These are phyloP conservation scores for Suillus variegatus DNA, from an alignment of 768 basidiomycete species.

Conservation along the genomic window DNA sequence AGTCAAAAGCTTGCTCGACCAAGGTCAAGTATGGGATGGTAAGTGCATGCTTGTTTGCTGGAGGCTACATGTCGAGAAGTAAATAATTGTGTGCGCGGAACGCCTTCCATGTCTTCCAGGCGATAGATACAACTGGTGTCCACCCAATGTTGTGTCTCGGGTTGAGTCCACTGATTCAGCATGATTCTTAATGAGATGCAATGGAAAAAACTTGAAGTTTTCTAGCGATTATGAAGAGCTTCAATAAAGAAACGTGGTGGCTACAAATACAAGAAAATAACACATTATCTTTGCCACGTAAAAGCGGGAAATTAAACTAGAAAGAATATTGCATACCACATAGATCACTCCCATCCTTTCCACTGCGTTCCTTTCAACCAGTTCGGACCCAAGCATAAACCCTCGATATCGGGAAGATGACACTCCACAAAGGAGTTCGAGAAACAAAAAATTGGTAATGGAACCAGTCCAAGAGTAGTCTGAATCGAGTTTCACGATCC, in stretches of 20 bases:
- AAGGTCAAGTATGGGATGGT: conserved; percentile 18
- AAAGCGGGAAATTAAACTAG: neutral
- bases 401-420: conserved; percentile 6
- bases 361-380: neutral
- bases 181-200: neutral
- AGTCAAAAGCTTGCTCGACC: conserved; percentile 19
- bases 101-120: neutral
- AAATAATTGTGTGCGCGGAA: too few species aligned
- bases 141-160: neutral
- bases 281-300: neutral
- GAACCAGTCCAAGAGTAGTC: conserved; percentile 18
- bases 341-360: neutral
- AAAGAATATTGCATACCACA: neutral
- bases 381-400: neutral
- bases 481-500: conserved; percentile 18
- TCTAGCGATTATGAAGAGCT: neutral
- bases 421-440: conserved; percentile 12
- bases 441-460: conserved; percentile 8
- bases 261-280: neutral
- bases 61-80: neutral
- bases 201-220: too few species aligned
- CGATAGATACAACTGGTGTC: neutral
- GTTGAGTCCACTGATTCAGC: neutral
- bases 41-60: conserved; percentile 39
- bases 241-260: neutral